Percentiles rank a stretch among this genome's conserved stretches.
These are phyloP conservation scores for Lanmaoa pseudosensibilis DNA, from an alignment of 768 basidiomycete species.

Conservation along the genomic window DNA sequence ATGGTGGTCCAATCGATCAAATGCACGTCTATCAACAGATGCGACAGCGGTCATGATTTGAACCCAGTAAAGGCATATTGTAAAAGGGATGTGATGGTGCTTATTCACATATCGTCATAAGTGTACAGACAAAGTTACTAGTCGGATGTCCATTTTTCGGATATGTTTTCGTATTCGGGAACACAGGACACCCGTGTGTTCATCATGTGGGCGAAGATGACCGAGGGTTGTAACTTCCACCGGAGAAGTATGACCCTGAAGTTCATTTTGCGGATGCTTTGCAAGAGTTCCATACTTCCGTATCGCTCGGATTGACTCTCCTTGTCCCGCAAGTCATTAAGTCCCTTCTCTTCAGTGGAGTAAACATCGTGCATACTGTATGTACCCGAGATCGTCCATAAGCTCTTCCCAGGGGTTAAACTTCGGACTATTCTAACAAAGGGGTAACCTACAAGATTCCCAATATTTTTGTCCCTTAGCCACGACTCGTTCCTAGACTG, in stretches of 20 bases:
- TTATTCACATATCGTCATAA: neutral
- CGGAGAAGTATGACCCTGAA: slow-evolving; percentile 1
- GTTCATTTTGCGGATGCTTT: slow-evolving; percentile 14
- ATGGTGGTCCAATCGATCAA: slow-evolving; percentile 9
- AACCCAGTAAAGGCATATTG: neutral
- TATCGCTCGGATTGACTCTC: slow-evolving; percentile 17
- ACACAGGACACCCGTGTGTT: slow-evolving; percentile 2
- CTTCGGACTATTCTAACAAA: neutral
- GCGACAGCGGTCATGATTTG: slow-evolving; percentile 1
- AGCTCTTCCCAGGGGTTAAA: neutral
- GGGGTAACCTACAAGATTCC: neutral
- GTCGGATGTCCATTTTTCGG: neutral
- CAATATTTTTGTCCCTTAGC: neutral
- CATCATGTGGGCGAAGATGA: slow-evolving; percentile 2
- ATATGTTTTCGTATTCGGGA: slow-evolving; percentile 5
- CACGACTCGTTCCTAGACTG: slow-evolving; percentile 1
- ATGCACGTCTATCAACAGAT: slow-evolving; percentile 19
- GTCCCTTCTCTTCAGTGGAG: neutral
- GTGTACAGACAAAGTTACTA: neutral
- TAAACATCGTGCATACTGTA: neutral
- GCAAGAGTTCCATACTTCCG: slow-evolving; percentile 7
- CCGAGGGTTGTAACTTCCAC: neutral
- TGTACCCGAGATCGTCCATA: neutral
- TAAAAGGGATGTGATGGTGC: neutral
- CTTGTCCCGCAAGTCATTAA: neutral